Evolutionary conservation across 768 basidiomycete species (phyloP).

Genomic region (Cantharellus anzutake): DNA sequence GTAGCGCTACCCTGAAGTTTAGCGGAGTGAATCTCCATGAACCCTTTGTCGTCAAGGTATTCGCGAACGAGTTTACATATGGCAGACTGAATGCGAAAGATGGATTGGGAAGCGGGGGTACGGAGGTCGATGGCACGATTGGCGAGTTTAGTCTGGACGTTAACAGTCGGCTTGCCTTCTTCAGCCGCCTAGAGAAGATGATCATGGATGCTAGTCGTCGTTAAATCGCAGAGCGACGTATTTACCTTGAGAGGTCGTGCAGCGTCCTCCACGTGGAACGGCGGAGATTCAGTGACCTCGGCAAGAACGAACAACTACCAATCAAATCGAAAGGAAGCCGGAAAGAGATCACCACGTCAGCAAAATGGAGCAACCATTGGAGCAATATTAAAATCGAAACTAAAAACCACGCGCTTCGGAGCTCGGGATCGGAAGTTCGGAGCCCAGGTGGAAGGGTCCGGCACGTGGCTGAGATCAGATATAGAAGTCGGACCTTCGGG

Average conservation of each 20-base stretch:
- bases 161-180: neutral
- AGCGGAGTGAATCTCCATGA: constrained; percentile 91
- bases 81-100: constrained; percentile 77
- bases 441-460: no score
- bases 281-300: neutral
- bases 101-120: constrained; percentile 90
- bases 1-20: constrained; percentile 94
- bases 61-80: constrained; percentile 76
- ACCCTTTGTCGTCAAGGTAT: constrained; percentile 53
- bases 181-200: neutral
- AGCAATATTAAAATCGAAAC: no score
- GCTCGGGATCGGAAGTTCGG: no score
- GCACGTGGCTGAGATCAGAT: no score
- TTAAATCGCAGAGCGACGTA: neutral
- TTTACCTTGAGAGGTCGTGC: neutral
- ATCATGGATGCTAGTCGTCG: neutral
- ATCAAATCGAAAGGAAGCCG: no score
- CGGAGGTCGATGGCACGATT: constrained; percentile 14
- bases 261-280: neutral
- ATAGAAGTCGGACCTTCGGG: no score
- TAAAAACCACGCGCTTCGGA: no score
- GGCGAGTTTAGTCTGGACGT: neutral
- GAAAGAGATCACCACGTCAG: no score
- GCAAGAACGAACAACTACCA: neutral
- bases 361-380: no score